Base-by-base conservation (phyloP, 2,329 filamentous ascomycete species). In the Aspergillus sp. region DNA sequence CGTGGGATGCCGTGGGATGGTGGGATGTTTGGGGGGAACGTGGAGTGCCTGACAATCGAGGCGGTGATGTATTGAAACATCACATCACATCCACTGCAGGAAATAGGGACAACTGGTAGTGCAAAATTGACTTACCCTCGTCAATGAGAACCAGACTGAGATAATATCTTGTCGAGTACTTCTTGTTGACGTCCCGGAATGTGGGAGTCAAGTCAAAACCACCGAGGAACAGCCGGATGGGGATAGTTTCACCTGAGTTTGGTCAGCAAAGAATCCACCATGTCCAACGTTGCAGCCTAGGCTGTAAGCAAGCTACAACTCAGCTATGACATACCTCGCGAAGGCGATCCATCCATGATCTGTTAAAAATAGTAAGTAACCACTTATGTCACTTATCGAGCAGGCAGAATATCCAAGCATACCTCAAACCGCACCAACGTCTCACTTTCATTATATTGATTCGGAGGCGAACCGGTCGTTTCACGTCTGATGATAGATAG, bases 271-370 rank as follows among this genome's bases (percentile, higher is more conserved):
- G 11, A 12, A 27, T 9, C 26, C 26, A 11, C 37, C 28, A 19
- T n/a, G 13, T 32, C 12, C 28, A 9, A 39, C 9, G 41, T 9
- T 40, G 9, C 27, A 34, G 27, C 27, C 26, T 32, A 12, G 26
- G 27, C 12, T 5, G 7, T 6, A 29, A 39, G 32, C 11, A 32
- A 33, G 27, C 37, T 32, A 34, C n/a, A 36, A 55, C 74, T 78
- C 83, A 79, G 27, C 37, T 32, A 34, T 11, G 35, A 55, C 74
- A 78, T 83, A 79, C 88, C 90, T 74, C 93, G 80, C 42, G 90
- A 96, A 30, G 93, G 93, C n/a, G 91, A 97, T 47, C 93, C 93
- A 66, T 98, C 93, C 93, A 98, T 98, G 64, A 98, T 98, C 85
- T 87, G 53, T 39, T 41, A 29, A 39, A 45, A 40, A 29, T 37